Base-by-base conservation (phyloP, 768 basidiomycete genomes). In the Rhodotorula toruloides region DNA sequence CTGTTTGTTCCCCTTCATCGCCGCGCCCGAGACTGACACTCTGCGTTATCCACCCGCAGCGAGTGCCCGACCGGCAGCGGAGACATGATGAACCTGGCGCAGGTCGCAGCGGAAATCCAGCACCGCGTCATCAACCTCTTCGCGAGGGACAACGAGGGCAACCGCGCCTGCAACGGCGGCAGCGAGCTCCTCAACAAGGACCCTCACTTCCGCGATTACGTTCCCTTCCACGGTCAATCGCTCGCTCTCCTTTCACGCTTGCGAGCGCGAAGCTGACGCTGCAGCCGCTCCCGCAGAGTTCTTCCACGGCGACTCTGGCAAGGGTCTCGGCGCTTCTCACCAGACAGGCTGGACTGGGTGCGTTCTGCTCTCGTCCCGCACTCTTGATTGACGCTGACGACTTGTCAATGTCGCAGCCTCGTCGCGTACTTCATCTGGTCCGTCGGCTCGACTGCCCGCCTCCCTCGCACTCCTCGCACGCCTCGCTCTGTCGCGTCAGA, bases 81-180 rank as follows among this genome's bases (percentile, higher is more conserved):
- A n/a, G 93, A 96, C 72, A 91, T 87, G 78, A 97, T 97, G 92
- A 90, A 91, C 76, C 85, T 99, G 13, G 90, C 87, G 16, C 83
- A 85, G 63, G 91, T 94, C 27, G 91, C 96, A 10, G 94, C 97
- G 74, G 96, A 99, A 78, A 92, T 99, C 61, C 96, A 98, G 77
- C 94, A 98, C 76, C 87, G 96, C n/a, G 86, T 98, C 68, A 99
- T 98, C 61, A 92, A 98, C 77, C 91, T 99, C 73, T 99, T 99
- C 74, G 87, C 90, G n/a, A 85, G 92, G 34, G 94, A 99, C 76
- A 77, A 84, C 68, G 83, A 74, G 65, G 92, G 93, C 16, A 83
- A 84, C 67, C 82, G 96, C 46, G 92, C 96, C 0, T 88, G 87
- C 25, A 98, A 99, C 75, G 96, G 93, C 27, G 91, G 91, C 12